These are phyloP conservation scores for Hypoxylon trugodes DNA, from an alignment of 495 filamentous ascomycete genomes.

Conservation along the genomic window DNA sequence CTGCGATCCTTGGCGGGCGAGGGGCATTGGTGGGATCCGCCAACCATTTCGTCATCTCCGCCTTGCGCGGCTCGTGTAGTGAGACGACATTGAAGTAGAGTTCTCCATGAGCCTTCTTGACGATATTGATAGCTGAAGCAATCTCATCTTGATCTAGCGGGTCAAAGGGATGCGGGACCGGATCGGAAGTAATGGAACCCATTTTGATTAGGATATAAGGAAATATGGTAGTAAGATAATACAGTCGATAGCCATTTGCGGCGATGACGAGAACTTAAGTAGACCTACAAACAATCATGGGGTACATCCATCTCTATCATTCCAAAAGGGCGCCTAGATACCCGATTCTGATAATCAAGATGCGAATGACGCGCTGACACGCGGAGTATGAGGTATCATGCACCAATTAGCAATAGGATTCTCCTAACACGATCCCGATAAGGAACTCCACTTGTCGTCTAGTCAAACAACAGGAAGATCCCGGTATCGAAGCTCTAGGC, in stretches of 20 bases:
- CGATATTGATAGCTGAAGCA: conserved; percentile 71
- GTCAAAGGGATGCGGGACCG: conserved; percentile 76
- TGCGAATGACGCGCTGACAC: conserved; percentile 25
- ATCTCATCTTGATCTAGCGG: conserved; percentile 83
- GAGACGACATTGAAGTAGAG: conserved; percentile 90
- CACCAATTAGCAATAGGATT: conserved; percentile 39
- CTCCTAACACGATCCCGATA: conserved; percentile 33
- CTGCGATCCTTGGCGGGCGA: conserved; percentile 77
- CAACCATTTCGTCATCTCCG: conserved; percentile 86
- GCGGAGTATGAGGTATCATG: conserved; percentile 20
- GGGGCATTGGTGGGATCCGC: conserved; percentile 66
- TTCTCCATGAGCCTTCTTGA: conserved; percentile 74
- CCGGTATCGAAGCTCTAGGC: conserved; percentile 24
- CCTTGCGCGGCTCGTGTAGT: conserved; percentile 88
- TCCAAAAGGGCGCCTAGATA: neutral
- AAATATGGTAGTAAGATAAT: conserved; percentile 6
- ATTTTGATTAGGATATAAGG: conserved; percentile 20
- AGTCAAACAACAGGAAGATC: conserved; percentile 10
- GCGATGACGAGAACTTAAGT: conserved; percentile 13
- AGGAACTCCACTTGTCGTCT: conserved; percentile 22
- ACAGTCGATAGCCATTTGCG: neutral
- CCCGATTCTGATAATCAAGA: conserved; percentile 2
- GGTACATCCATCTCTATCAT: too few relatives aligned
- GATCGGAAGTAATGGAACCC: conserved; percentile 28
- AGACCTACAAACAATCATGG: too few relatives aligned